Evolutionary conservation across 1,139 yeast species (phyloP).

Genomic region (Diutina mesorugosa): DNA sequence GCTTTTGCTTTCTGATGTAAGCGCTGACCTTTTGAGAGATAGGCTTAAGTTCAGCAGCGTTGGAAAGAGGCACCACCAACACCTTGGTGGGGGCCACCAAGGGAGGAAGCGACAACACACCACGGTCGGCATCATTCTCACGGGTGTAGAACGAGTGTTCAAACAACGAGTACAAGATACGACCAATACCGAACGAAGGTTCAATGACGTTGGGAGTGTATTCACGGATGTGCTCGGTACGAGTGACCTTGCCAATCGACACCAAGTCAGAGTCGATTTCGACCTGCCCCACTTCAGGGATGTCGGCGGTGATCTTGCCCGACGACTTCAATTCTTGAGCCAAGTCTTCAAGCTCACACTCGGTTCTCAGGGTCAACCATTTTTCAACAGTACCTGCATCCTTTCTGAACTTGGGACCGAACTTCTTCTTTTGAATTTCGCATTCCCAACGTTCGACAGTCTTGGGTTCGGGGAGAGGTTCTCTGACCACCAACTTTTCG

Average conservation of each 20-base stretch:
- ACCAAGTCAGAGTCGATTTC: constrained; percentile 67
- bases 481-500: constrained; percentile 89
- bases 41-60: constrained; percentile 70
- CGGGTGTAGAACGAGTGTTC: constrained; percentile 96
- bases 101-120: constrained; percentile 89
- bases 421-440: constrained; percentile 82
- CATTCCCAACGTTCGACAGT: constrained; percentile 76
- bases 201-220: constrained; percentile 96
- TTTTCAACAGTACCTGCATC: constrained; percentile 88
- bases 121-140: constrained; percentile 84
- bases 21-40: constrained; percentile 58
- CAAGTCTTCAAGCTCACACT: constrained; percentile 74
- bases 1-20: constrained; percentile 63
- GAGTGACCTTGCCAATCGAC: constrained; percentile 63
- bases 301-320: constrained; percentile 53
- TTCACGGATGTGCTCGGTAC: constrained; percentile 87
- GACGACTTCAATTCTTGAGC: constrained; percentile 51
- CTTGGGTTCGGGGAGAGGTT: constrained; percentile 72
- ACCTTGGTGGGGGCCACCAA: constrained; percentile 97
- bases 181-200: constrained; percentile 98
- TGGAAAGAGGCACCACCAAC: constrained; percentile 85
- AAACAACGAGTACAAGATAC: constrained; percentile 83
- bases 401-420: constrained; percentile 95
- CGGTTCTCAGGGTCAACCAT: constrained; percentile 64
- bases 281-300: constrained; percentile 45